Conservation (phyloP, 2,329 filamentous ascomycete species). For the Arthrobotrys iridis region DNA sequence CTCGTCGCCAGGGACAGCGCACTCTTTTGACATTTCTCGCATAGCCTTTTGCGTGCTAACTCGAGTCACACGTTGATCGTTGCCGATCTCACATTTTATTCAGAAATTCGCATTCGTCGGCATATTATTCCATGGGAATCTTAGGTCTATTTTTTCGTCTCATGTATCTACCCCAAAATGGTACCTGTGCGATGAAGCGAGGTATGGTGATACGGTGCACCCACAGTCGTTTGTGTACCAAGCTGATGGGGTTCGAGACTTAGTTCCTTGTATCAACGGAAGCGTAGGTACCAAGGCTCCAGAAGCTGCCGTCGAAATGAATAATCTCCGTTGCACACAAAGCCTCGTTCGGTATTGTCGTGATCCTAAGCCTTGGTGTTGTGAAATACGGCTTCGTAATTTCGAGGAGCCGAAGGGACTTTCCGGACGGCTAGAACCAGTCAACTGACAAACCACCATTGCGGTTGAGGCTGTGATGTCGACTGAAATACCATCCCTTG, state of each 20-base stretch:
- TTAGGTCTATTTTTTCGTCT: not conserved
- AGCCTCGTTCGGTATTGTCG: not conserved
- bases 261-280: not conserved
- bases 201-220: not conserved
- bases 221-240: not conserved
- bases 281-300: not conserved
- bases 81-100: not conserved
- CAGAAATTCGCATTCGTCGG: conserved; percentile 6
- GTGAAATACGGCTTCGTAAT: not conserved
- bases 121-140: conserved; percentile 5
- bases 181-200: conserved; percentile 15
- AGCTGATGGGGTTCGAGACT: not conserved
- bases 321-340: not conserved
- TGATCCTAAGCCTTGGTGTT: not conserved
- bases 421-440: conserved; percentile 4
- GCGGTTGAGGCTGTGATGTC: conserved; percentile 34
- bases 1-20: conserved; percentile 9
- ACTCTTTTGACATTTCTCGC: not conserved
- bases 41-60: conserved; percentile 8
- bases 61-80: conserved; percentile 15
- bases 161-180: conserved; percentile 1
- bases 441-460: conserved; percentile 17
- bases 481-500: conserved; percentile 20
- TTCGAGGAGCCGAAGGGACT: not conserved
- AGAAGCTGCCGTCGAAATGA: conserved; percentile 8